A percentile compares a stretch with the other conserved stretches of the same genome.
Conservation (phyloP, 1,284 basidiomycete species). For the Gomphus bonarii region DNA sequence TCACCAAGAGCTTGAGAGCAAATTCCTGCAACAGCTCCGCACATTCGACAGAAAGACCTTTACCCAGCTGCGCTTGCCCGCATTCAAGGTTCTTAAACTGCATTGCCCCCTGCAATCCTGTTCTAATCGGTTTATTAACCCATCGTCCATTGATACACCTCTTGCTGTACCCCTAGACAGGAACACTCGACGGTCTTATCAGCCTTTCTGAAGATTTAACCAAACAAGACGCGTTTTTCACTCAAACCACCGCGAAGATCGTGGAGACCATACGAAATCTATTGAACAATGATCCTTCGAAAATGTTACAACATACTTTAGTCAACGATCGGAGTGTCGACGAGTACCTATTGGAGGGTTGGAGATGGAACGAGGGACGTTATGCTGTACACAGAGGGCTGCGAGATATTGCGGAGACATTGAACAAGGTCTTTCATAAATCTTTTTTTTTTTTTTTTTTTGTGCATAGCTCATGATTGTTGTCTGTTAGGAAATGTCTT, state of each 20-base stretch:
- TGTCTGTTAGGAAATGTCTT: constrained; percentile 80
- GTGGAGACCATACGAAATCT: constrained; percentile 91
- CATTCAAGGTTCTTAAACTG: constrained; percentile 55
- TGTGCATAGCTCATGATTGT: constrained; percentile 10
- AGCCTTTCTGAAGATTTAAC: constrained; percentile 87
- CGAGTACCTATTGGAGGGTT: constrained; percentile 63
- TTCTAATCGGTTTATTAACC: background rate
- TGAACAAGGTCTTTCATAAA: constrained; percentile 58
- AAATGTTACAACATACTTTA: constrained; percentile 74
- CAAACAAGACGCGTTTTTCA: constrained; percentile 88
- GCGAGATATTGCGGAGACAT: constrained; percentile 69
- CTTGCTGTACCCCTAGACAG: constrained; percentile 51
- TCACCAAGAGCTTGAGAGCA: constrained; percentile 49
- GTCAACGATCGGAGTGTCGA: constrained; percentile 81
- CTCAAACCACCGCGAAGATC: constrained; percentile 80
- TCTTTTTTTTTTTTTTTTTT: background rate
- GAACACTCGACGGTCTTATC: constrained; percentile 87
- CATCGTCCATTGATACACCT: background rate
- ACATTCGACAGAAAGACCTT: constrained; percentile 34
- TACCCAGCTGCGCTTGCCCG: constrained; percentile 54
- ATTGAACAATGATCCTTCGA: constrained; percentile 79
- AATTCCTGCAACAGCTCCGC: constrained; percentile 46
- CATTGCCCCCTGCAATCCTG: constrained; percentile 11
- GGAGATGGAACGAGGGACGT: constrained; percentile 86
- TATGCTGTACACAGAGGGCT: constrained; percentile 77